Evolutionary conservation across 2,329 filamentous ascomycete species (phyloP), one percentile per base, ranked within the genome.

Genomic region (Cladosporium velox): DNA sequence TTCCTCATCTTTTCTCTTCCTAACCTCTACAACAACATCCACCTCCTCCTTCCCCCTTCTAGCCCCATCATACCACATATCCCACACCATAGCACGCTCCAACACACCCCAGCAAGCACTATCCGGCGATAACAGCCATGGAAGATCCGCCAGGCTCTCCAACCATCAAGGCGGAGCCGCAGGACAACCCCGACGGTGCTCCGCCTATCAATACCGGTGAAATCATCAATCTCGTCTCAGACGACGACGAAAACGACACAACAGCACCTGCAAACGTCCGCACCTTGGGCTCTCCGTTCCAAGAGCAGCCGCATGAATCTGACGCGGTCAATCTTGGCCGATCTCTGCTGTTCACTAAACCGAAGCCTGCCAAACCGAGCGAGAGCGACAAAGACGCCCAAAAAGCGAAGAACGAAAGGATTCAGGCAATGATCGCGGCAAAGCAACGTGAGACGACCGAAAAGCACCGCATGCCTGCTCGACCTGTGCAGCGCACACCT

Each of bases 131-230:
- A 21, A 21, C n/a, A 47, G 8, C 30, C 30, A 59, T 59, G 57
- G 57, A 15, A 14, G 26, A 59, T 1, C 24, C 32, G 10, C 57
- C 38, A 15, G 35, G 57, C 35, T 44, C 57, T n/a, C 57, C 34
- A 21, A 6, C 28, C 8, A 62, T 52, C 44, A 62, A 62, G n/a
- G 32, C 30, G n/a, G 59, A 62, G 14, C 59, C 59, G 10, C 44
- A 35, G 2, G 47, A 62, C 2, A 21, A 52, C n/a, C 10, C n/a
- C 11, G 18, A 26, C 4, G 18, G 51, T 32, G 11, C 47, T 21
- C 18, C 18, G 4, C n/a, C 24, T 6, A 18, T 28, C 15, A 32
- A 18, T 28, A 24, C 30, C 49, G 12, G 30, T 11, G 59, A 61
- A 30, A 24, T 61, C n/a, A 52, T 61, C 59, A 28, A 32, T 21